Conservation (phyloP, 257 asterid genomes). For the Avicennia marina region DNA sequence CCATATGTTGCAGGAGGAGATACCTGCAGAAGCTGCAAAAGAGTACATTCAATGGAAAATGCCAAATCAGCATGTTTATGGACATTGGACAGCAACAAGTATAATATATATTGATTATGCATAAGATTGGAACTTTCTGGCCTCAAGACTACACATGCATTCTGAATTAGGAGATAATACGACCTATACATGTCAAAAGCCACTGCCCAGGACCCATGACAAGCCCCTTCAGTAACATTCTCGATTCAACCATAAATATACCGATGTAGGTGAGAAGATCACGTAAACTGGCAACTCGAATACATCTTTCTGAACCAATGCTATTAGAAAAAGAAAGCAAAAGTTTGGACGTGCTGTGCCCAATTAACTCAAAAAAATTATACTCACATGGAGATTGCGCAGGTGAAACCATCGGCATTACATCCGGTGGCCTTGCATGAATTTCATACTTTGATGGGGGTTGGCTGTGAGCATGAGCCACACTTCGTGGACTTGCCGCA, state of each 20-base stretch:
- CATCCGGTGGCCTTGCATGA: slow-evolving; percentile 45
- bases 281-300: too few species aligned
- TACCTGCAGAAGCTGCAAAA: slow-evolving; percentile 60
- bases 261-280: too few species aligned
- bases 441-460: slow-evolving; percentile 51
- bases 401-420: slow-evolving; percentile 49
- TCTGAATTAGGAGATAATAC: too few species aligned
- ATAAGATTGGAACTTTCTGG: too few species aligned
- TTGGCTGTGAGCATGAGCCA: slow-evolving; percentile 38
- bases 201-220: too few species aligned
- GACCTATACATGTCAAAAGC: too few species aligned
- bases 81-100: too few species aligned
- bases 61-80: too few species aligned
- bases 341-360: too few species aligned
- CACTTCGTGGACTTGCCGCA: slow-evolving; percentile 51
- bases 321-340: too few species aligned
- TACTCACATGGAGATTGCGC: slow-evolving; percentile 74
- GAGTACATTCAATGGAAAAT: slow-evolving; percentile 1
- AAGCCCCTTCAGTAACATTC: background rate
- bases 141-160: too few species aligned
- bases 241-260: background rate
- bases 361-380: slow-evolving; percentile 4
- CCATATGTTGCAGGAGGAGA: slow-evolving; percentile 34
- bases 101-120: too few species aligned
- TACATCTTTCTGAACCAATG: background rate